These are phyloP conservation scores for Fusarium musae DNA, from an alignment of 2,329 filamentous ascomycete genomes.

Conservation along the genomic window DNA sequence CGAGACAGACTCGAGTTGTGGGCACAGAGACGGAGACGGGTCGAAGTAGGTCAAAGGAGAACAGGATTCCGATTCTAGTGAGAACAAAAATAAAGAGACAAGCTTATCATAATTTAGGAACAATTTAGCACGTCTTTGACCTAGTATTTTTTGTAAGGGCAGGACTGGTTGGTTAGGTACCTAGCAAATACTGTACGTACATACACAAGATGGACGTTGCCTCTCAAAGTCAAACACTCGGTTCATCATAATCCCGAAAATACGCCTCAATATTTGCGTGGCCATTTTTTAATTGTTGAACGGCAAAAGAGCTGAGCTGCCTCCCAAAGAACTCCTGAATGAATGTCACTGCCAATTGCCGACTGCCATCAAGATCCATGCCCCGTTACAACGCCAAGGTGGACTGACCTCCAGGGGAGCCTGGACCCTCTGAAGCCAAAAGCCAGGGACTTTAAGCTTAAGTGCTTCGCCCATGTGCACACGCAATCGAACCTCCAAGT, in stretches of 20 bases:
- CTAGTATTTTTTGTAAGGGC: background rate
- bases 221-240: background rate
- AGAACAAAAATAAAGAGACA: background rate
- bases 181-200: background rate
- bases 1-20: background rate
- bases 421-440: conserved; percentile 16
- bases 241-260: background rate
- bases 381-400: conserved; percentile 21
- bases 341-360: conserved; percentile 10
- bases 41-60: conserved; percentile 18
- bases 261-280: conserved; percentile 19
- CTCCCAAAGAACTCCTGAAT: background rate
- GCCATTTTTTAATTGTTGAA: background rate
- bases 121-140: background rate
- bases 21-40: background rate
- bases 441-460: conserved; percentile 33
- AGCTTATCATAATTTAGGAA: background rate
- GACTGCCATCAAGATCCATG: background rate
- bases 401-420: conserved; percentile 1
- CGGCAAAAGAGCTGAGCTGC: background rate
- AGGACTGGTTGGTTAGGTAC: background rate
- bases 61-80: background rate
- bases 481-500: conserved; percentile 25
- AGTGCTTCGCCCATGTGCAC: conserved; percentile 32
- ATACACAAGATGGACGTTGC: background rate